Percentiles rank a stretch among this genome's conserved stretches.
Conservation (phyloP, 2,329 filamentous ascomycete species). For the Fusarium miscanthi region DNA sequence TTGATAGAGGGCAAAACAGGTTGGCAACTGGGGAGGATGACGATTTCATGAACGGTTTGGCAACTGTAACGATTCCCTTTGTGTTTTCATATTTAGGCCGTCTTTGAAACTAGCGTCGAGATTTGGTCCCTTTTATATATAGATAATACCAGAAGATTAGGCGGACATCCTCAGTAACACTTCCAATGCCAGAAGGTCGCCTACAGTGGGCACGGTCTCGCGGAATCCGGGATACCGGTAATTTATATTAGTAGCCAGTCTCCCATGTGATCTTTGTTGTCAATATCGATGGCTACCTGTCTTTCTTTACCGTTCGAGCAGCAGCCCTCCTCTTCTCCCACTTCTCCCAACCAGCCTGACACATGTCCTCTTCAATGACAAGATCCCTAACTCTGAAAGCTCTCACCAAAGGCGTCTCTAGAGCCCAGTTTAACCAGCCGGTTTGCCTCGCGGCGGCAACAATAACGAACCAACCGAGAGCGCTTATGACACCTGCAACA, state of each 20-base stretch:
- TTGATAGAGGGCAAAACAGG: slow-evolving; percentile 11
- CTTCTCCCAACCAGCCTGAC: slow-evolving; percentile 92
- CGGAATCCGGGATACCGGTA: neutral
- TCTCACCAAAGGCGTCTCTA: slow-evolving; percentile 73
- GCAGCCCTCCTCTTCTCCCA: slow-evolving; percentile 73
- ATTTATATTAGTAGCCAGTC: neutral
- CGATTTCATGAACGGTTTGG: slow-evolving; percentile 27
- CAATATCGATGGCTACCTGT: slow-evolving; percentile 21
- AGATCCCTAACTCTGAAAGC: slow-evolving; percentile 83
- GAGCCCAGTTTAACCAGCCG: slow-evolving; percentile 77
- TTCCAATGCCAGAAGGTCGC: neutral
- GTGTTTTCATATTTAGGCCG: slow-evolving; percentile 5
- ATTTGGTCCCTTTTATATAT: slow-evolving; percentile 11
- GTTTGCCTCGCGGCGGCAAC: slow-evolving; percentile 73
- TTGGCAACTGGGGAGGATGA: slow-evolving; percentile 8
- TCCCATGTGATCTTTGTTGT: neutral
- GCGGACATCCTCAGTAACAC: neutral
- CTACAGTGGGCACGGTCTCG: neutral
- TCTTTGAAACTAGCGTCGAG: slow-evolving; percentile 17
- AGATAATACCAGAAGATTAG: slow-evolving; percentile 22
- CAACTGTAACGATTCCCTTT: slow-evolving; percentile 32
- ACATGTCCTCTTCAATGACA: slow-evolving; percentile 86
- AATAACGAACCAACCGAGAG: slow-evolving; percentile 80
- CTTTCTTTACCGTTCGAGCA: slow-evolving; percentile 45
- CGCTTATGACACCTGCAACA: slow-evolving; percentile 75